Percentiles rank a stretch among this genome's conserved stretches.
These are phyloP conservation scores for Tylopilus sp. DNA, from an alignment of 1,284 basidiomycete genomes.

Conservation along the genomic window DNA sequence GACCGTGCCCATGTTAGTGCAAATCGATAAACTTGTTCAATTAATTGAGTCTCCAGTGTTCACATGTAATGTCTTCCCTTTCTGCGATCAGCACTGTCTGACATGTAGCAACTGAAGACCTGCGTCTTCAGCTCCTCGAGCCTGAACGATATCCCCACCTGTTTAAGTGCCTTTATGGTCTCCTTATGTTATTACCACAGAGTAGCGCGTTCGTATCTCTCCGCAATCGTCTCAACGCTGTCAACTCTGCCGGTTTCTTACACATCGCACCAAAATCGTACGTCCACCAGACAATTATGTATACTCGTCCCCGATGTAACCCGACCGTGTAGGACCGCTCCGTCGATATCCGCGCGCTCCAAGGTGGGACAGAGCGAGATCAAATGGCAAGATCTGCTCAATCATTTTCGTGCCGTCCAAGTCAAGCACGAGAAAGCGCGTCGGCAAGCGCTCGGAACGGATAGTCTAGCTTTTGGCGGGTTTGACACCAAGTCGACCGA, in stretches of 20 bases:
- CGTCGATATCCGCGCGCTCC: slow-evolving; percentile 48
- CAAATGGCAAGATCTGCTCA: slow-evolving; percentile 88
- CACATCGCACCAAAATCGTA: slow-evolving; percentile 82
- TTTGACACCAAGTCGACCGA: slow-evolving; percentile 23
- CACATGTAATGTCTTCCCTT: slow-evolving; percentile 63
- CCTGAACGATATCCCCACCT: slow-evolving; percentile 95
- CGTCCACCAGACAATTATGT: slow-evolving; percentile 20
- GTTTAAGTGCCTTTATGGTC: slow-evolving; percentile 96
- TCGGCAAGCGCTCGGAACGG: slow-evolving; percentile 54
- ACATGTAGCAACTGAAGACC: slow-evolving; percentile 48
- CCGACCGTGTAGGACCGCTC: slow-evolving; percentile 27
- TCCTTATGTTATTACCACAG: slow-evolving; percentile 96
- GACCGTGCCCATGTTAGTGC: slow-evolving; percentile 90
- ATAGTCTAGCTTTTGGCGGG: slow-evolving; percentile 18
- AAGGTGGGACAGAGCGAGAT: slow-evolving; percentile 83
- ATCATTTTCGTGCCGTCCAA: slow-evolving; percentile 82
- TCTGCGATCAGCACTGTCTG: background rate
- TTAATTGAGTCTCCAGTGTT: slow-evolving; percentile 98
- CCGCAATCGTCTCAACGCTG: slow-evolving; percentile 88
- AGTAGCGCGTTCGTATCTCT: slow-evolving; percentile 95
- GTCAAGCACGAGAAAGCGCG: slow-evolving; percentile 82
- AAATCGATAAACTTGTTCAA: slow-evolving; percentile 97
- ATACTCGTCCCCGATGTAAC: background rate
- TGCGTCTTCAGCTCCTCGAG: slow-evolving; percentile 95
- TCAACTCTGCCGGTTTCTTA: slow-evolving; percentile 90